These are phyloP conservation scores for Dactylis glomerata DNA, from an alignment of 176 grass and related monocot genomes.

Conservation along the genomic window DNA sequence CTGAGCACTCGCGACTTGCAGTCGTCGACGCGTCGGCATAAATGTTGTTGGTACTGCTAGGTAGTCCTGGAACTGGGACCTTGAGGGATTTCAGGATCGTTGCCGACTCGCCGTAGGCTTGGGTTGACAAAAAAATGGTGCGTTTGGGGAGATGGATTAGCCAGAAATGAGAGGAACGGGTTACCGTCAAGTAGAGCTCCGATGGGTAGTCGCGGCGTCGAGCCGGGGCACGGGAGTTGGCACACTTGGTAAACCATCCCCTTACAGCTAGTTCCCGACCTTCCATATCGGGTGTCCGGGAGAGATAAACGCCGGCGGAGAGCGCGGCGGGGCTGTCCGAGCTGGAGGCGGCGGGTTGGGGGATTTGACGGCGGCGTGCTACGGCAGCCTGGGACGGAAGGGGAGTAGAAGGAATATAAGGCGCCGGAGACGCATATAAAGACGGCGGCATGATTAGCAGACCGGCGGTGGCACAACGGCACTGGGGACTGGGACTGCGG, in stretches of 20 bases:
- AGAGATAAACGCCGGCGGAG: background rate
- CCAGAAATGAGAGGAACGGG: too few relatives aligned
- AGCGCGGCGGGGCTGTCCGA: background rate
- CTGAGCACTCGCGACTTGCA: background rate
- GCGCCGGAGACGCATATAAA: too few relatives aligned
- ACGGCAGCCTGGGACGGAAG: background rate
- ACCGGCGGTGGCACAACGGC: background rate
- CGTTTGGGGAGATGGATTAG: too few relatives aligned
- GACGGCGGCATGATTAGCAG: background rate
- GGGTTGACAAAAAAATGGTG: background rate
- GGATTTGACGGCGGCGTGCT: background rate
- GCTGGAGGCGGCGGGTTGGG: background rate
- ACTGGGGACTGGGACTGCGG: background rate
- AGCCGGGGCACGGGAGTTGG: background rate
- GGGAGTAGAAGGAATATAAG: background rate
- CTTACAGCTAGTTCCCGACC: background rate
- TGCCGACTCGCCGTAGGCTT: background rate
- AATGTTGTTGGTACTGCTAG: background rate
- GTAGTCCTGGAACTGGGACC: background rate
- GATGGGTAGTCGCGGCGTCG: background rate
- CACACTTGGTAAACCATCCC: background rate
- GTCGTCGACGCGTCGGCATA: background rate
- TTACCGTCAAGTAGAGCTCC: background rate
- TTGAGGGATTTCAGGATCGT: background rate
- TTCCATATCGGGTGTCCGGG: background rate